Evolutionary conservation across 139 green algal species (phyloP), one percentile per base, ranked within the genome.

Genomic region (Zygnema cylindricum): DNA sequence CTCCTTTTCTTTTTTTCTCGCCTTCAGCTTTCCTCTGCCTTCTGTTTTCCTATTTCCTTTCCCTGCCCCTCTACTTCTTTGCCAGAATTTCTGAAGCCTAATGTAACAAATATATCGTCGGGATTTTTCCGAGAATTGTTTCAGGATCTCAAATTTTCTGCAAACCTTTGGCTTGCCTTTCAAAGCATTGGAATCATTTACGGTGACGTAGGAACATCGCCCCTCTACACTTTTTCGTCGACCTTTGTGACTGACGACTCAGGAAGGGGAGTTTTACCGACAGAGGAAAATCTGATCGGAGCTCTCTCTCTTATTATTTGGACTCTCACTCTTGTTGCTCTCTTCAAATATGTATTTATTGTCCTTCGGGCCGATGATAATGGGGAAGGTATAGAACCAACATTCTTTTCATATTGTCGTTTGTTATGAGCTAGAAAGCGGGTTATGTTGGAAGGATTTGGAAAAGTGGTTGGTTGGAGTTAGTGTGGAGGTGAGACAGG

Each of bases 321-420:
- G 93, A 93, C 78, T 7, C 77, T 97, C n/a, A 97, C 88, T 2
- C 81, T 95, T 1, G 39, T 93, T 2, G 82, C 92, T 41, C 75
- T 93, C 49, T 33, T 94, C 82, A 95, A 95, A 75, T 96, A 96
- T 82, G 77, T 93, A 1, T 22, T 93, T 0, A 92, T 97, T 21
- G 93, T 96, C 42, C 91, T 97, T 42, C 21, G 77, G 1, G 94
- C 94, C 0, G 91, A 96, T 81, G 94, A 97, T 86, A 91, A 93
- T 36, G 95, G 95, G 1, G 88, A 97, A 92, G 95, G 95, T 95
- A 86, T 63, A 63, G 16, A 7, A 63, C 7, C 49, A 7, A 54
- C 21, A 69, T 54, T 81, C 23, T 76, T 40, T 23, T 82, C 22
- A 82, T 36, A 22, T 22, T 22, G 43, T 49, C 75, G 25, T 82